Base-by-base conservation (phyloP, 2,329 filamentous ascomycete genomes). In the Colletotrichum musae region DNA sequence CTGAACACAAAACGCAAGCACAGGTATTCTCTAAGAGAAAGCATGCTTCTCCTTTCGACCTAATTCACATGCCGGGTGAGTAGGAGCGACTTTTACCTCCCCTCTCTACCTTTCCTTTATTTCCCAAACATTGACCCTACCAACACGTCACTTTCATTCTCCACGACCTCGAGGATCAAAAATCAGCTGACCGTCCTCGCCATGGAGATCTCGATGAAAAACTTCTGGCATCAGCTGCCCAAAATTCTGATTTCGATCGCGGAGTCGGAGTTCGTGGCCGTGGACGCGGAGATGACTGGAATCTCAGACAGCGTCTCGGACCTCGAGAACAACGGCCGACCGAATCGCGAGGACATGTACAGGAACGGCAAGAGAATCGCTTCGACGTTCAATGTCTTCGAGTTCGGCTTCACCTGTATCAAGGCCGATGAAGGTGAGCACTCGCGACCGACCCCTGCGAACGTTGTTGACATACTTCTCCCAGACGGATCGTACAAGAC, bases 201-300 rank as follows among this genome's bases (percentile, higher is more conserved):
- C 21, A 75, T 76, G 71, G 68, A 75, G 18, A 52, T 75, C 41
- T 70, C 51, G 13, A 54, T 53, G 21, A n/a, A 66, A 1, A 74
- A 73, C 43, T 75, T 75, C 50, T 71, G 64, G 64, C 39, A 48
- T 15, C 45, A 69, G 9, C 71, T 83, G 7, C 77, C 79, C 0
- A 16, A 6, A 2, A 72, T 83, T 5, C 62, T 83, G 1, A 39
- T 74, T 0, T 70, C 73, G 2, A 77, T 81, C 6, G 68, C 75
- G 6, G 64, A 72, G 10, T 76, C 79, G 0, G 70, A 75, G 0
- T 81, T 77, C 63, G 74, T 81, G 0, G 72, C 78, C 6, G 72
- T 83, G 5, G 80, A 82, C 57, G 56, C 82, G 45, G 80, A 82
- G 72, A 82, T 82, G 79, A 65, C 64, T 9, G 47, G 62, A 2